Conservation (phyloP, 257 asterid species). For the Plantago ovata region DNA sequence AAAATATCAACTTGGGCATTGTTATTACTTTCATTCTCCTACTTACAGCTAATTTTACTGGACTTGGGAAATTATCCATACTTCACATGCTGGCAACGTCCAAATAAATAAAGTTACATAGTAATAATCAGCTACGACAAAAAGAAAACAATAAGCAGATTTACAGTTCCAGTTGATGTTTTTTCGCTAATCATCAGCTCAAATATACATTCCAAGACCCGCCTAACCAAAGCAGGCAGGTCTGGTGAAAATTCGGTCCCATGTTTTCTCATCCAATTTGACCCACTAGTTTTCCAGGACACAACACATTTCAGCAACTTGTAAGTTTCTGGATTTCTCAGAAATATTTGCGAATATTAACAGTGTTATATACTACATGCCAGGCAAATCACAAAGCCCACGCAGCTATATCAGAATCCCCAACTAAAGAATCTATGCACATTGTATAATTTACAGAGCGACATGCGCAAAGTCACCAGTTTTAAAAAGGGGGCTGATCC, state of each 20-base stretch:
- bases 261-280: neutral
- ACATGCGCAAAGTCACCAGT: constrained; percentile 17
- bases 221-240: neutral
- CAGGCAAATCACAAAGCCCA: neutral
- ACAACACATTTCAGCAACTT: constrained; percentile 12
- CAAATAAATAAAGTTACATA: too few species aligned
- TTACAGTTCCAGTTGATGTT: too few species aligned
- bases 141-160: too few species aligned
- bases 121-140: too few species aligned
- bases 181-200: too few species aligned
- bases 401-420: constrained; percentile 8
- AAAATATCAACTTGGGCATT: too few species aligned
- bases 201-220: neutral
- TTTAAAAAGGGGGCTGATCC: constrained; percentile 38
- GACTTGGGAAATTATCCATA: too few species aligned
- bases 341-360: constrained; percentile 19
- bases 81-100: too few species aligned
- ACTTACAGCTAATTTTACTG: too few species aligned
- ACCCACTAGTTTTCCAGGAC: neutral
- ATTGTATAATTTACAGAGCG: constrained; percentile 18
- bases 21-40: too few species aligned
- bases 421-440: constrained; percentile 18
- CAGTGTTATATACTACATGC: constrained; percentile 14
- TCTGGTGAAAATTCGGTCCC: neutral
- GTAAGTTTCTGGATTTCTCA: constrained; percentile 12